These are phyloP conservation scores for Chlamydomonas incerta DNA, from an alignment of 139 green algal genomes.

Conservation along the genomic window DNA sequence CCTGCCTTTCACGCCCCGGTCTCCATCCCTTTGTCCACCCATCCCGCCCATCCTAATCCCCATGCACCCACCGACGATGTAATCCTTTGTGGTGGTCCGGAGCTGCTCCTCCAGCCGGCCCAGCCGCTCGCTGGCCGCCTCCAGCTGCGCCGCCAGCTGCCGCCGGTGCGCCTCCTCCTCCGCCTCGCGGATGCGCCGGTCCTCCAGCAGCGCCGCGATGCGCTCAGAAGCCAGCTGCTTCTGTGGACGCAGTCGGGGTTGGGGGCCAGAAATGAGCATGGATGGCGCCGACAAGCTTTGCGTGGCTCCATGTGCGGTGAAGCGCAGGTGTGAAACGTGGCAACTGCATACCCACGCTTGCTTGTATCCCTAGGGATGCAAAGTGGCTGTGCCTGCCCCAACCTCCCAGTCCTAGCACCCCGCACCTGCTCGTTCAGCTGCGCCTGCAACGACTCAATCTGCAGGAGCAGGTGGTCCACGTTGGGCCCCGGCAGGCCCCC, in stretches of 20 bases:
- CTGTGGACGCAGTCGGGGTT: slow-evolving; percentile 65
- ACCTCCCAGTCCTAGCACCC: too few species aligned
- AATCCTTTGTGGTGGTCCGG: slow-evolving; percentile 79
- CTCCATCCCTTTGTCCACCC: too few species aligned
- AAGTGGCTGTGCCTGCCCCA: too few species aligned
- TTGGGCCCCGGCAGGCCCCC: neutral
- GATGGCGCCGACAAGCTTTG: too few species aligned
- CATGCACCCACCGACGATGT: slow-evolving; percentile 72
- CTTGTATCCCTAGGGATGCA: too few species aligned
- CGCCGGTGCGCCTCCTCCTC: slow-evolving; percentile 76
- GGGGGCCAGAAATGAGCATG: neutral
- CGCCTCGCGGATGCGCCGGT: slow-evolving; percentile 78
- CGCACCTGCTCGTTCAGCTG: slow-evolving; percentile 86
- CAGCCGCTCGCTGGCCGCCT: slow-evolving; percentile 64
- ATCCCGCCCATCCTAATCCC: neutral
- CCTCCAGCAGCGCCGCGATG: slow-evolving; percentile 80
- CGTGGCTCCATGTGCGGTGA: too few species aligned
- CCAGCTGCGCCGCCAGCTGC: slow-evolving; percentile 53
- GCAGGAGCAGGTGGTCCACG: slow-evolving; percentile 79
- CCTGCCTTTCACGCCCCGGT: too few species aligned
- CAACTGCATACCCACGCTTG: too few species aligned
- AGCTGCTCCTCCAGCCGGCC: slow-evolving; percentile 78
- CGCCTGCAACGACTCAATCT: slow-evolving; percentile 84
- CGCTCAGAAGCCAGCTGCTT: slow-evolving; percentile 81
- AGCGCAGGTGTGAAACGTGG: too few species aligned